Base-by-base conservation (phyloP, 2,329 filamentous ascomycete species). In the Penicillium digitatum region DNA sequence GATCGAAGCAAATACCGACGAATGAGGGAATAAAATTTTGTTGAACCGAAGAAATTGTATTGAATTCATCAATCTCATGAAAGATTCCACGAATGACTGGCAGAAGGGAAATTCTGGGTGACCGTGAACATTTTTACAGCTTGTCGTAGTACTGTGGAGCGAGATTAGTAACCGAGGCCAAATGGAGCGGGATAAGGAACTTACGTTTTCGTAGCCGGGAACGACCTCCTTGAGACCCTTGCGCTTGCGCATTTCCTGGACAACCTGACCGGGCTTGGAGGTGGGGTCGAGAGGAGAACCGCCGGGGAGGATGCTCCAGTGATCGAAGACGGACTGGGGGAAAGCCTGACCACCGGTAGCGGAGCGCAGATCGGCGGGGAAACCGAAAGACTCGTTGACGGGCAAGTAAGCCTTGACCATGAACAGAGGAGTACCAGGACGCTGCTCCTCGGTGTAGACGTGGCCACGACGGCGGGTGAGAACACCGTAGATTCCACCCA, bases 401-500 rank as follows among this genome's bases (percentile, higher is more conserved):
- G 91, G 91, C 68, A 96, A 84, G 83, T 95, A 95, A 61, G 91
- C 90, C 86, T 95, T 96, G 85, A 99, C 89, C 80, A 90, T 97
- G 89, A 97, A 99, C 62, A 99, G 89, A 80, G 94, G 94, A 77
- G 94, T 99, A 81, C 94, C 94, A 62, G 93, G 89, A 75, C 94
- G 90, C 85, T 99, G 94, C 84, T 95, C 89, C 84, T 99, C 94
- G 77, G 83, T 83, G 86, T 97, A 96, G 81, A 99, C 94, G 87
- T 97, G 93, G 85, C 94, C 94, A 89, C 94, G 88, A 79, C 92
- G 85, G 75, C 92, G 89, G 80, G 92, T 96, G 72, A 99, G 89
- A 75, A 96, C 92, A 88, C 92, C 89, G 82, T 99, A 99, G 80
- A 99, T 95, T 86, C 94, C 94, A 85, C 94, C 94, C 94, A 99